Evolutionary conservation across 1,284 basidiomycete genomes (phyloP).

Genomic region (Lignosus rhinocerotis): DNA sequence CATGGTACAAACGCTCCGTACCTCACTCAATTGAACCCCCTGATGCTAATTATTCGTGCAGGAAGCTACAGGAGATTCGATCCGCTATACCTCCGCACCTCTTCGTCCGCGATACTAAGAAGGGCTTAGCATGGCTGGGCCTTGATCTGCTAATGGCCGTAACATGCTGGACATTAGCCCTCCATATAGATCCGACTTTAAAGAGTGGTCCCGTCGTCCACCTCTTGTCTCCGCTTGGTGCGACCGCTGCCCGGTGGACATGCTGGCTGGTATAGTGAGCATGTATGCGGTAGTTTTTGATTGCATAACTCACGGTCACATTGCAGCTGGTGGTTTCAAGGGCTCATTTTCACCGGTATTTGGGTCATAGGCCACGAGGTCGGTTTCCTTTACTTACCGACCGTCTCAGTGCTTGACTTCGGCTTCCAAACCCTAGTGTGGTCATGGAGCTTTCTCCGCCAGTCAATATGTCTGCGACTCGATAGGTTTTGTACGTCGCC

Average conservation of each 20-base stretch:
- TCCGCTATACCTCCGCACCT: conserved; percentile 51
- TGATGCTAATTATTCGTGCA: conserved; percentile 6
- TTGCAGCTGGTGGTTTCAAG: conserved; percentile 62
- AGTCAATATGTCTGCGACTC: conserved; percentile 28
- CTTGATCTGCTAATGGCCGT: conserved; percentile 51
- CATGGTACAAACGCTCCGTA: conserved; percentile 24
- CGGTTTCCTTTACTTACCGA: neutral
- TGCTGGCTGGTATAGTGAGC: conserved; percentile 40
- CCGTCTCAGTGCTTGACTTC: neutral
- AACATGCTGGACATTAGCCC: conserved; percentile 44
- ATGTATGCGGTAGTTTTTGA: neutral
- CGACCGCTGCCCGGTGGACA: conserved; percentile 42
- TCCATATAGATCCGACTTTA: conserved; percentile 49
- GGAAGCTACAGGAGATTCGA: conserved; percentile 52
- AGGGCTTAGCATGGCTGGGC: conserved; percentile 29
- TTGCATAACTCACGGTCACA: neutral
- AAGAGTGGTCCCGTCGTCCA: conserved; percentile 26
- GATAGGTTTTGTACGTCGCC: conserved; percentile 41
- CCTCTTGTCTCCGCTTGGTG: conserved; percentile 37
- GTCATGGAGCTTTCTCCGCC: conserved; percentile 33
- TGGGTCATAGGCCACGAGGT: conserved; percentile 69
- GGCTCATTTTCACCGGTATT: conserved; percentile 56
- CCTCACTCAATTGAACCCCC: neutral
- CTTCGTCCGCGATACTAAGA: conserved; percentile 29
- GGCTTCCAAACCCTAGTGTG: conserved; percentile 26